Base-by-base conservation (phyloP, 495 filamentous ascomycete genomes). In the Bacidia gigantensis region DNA sequence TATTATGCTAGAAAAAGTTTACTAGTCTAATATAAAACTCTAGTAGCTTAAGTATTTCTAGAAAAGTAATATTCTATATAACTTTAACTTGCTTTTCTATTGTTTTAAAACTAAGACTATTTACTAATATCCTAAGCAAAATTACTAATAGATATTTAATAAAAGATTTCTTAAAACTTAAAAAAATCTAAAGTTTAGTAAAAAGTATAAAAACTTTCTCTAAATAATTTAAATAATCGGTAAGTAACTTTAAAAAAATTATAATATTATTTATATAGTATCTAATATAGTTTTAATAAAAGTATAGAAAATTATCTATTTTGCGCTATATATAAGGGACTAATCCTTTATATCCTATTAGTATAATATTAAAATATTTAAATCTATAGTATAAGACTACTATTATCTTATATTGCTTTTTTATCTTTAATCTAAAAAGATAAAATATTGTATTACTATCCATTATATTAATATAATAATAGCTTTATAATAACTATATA, bases 211-310 rank as follows among this genome's bases (percentile, higher is more conserved):
- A 49, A n/a, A 32, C 17, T 29, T 3, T 49, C 11, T 32, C 32
- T 49, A 48, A 48, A 25, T 48, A 20, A 7, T n/a, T 23, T 48
- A 48, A 48, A 11, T 48, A 48, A 23, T 48, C 11, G 21, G 21
- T 48, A n/a, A 48, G 26, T 23, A 5, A 23, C 26, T 48, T n/a
- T 23, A 11, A 48, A 25, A 25, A 24, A 25, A 50, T 29, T 25
- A 50, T 54, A 50, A 48, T 48, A 54, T 35, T 29, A 38, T 32
- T 50, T 24, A 50, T 50, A 54, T 48, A 48, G 45, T 25, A 48
- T 20, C n/a, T n/a, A n/a, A n/a, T n/a, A n/a, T n/a, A n/a, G n/a
- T n/a, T n/a, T n/a, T 18, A n/a, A 18, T 7, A n/a, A 44, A 44
- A 44, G 12, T 18, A 5, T 22, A 17, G 9, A 22, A 48, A 25